phyloP scores from a whole-genome alignment of 345 rosid genomes.

The Dovyalis caffra region DNA sequence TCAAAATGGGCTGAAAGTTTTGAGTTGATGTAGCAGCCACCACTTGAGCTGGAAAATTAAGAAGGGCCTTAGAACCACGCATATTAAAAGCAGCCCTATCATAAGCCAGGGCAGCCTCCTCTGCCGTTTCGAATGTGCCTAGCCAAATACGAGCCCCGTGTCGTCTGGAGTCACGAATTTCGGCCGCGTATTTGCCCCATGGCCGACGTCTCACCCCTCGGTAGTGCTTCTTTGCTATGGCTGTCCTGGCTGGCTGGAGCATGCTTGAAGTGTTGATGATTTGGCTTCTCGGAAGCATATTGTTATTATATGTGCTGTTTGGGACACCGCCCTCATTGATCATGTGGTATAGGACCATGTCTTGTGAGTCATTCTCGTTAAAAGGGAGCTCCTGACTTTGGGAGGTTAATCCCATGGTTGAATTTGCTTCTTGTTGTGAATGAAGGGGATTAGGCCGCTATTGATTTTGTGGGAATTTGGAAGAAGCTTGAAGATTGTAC shows the following conservation, averaged over 20 bases:
- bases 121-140: slow-evolving; percentile 59
- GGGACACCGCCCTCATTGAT: slow-evolving; percentile 33
- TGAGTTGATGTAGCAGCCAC: slow-evolving; percentile 21
- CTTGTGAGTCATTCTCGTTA: slow-evolving; percentile 68
- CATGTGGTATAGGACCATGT: slow-evolving; percentile 62
- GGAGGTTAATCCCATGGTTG: slow-evolving; percentile 33
- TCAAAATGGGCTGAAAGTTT: not conserved
- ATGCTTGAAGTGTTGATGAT: not conserved
- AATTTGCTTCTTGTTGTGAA: not conserved
- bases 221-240: slow-evolving; percentile 48
- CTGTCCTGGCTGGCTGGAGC: slow-evolving; percentile 28
- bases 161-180: slow-evolving; percentile 54
- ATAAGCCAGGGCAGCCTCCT: slow-evolving; percentile 65
- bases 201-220: slow-evolving; percentile 66
- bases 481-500: not conserved
- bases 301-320: not conserved
- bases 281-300: slow-evolving; percentile 9
- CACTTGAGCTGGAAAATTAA: slow-evolving; percentile 49
- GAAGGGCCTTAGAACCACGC: slow-evolving; percentile 71
- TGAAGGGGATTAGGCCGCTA: not conserved
- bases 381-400: slow-evolving; percentile 47
- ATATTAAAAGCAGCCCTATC: slow-evolving; percentile 58
- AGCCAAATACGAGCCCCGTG: slow-evolving; percentile 57
- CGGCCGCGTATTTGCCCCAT: slow-evolving; percentile 71
- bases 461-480: not conserved